Base-by-base conservation (phyloP, 2,329 filamentous ascomycete genomes). In the Ceratocystis cubensis region DNA sequence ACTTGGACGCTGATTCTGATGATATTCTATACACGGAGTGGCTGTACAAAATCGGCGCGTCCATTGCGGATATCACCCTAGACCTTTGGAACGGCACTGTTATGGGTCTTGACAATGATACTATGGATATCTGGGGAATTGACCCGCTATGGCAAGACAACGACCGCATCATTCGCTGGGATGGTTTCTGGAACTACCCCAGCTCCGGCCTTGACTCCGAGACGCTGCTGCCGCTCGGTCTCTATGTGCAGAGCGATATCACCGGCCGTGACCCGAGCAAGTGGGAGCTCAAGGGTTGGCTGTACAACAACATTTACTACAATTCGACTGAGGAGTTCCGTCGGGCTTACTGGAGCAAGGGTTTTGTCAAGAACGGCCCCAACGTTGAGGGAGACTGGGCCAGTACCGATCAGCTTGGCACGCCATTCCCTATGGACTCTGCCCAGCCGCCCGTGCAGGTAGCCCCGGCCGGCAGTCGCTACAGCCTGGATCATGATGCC, bases 51-150 rank as follows among this genome's bases (percentile, higher is more conserved):
- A 69, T 69, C 37, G 65, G 67, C 33, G 73, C 75, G 2, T 78
- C 78, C 61, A 77, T 81, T 66, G 73, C 75, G 5, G 77, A 81
- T 69, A 78, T 81, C 53, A 80, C 78, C 0, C 70, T 73, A 1
- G 74, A 74, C 1, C 72, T 80, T 3, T 71, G 77, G 15, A 73
- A 72, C 5, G 74, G 74, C 2, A 73, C 71, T 0, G 77, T 74
- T 69, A 74, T 74, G 64, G 76, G 75, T 5, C 56, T 37, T 2
- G 71, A 75, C 63, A 70, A 73, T 22, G 71, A 70, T 59, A 73
- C 73, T 15, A 67, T 74, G n/a, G 71, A 69, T 1, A 74, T 74
- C 33, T 76, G 72, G 7, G 72, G 71, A 8, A 74, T 72, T 20
- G 76, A 73, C 5, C 78, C 74, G 2, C 69, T 72, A 20, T 77